Percentiles rank a stretch among this genome's conserved stretches.
These are phyloP conservation scores for Dictyostelium purpureum DNA, from an alignment of 78 protist genomes.

Conservation along the genomic window DNA sequence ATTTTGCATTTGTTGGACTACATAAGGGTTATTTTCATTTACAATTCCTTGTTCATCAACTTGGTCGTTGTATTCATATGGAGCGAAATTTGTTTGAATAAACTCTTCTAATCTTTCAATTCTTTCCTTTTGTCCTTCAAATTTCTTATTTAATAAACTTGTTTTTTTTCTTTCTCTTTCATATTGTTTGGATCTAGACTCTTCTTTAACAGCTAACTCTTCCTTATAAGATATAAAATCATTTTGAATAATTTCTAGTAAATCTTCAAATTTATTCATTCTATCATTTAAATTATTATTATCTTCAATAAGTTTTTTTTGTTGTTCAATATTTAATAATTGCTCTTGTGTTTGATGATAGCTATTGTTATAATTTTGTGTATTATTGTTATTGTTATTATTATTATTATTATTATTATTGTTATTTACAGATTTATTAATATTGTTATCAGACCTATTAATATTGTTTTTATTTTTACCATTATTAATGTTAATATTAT, in stretches of 20 bases:
- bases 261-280: not conserved
- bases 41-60: not conserved
- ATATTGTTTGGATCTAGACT: not conserved
- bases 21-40: not conserved
- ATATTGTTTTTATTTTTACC: not conserved
- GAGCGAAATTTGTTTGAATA: not conserved
- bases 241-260: not conserved
- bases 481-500: not conserved
- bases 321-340: not conserved
- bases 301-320: not conserved
- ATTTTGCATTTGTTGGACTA: not conserved
- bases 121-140: not conserved
- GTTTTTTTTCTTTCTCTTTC: slow-evolving; percentile 10
- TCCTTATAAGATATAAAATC: slow-evolving; percentile 4
- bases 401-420: not conserved
- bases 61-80: slow-evolving; percentile 3
- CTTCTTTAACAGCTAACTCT: not conserved
- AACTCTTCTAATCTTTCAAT: not conserved
- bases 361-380: not conserved
- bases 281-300: not conserved
- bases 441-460: not conserved
- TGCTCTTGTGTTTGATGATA: not conserved
- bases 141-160: not conserved
- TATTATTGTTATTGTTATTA: not conserved
- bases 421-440: not conserved